Conservation (phyloP, 495 filamentous ascomycete species). For the Chaetomium fimeti region DNA sequence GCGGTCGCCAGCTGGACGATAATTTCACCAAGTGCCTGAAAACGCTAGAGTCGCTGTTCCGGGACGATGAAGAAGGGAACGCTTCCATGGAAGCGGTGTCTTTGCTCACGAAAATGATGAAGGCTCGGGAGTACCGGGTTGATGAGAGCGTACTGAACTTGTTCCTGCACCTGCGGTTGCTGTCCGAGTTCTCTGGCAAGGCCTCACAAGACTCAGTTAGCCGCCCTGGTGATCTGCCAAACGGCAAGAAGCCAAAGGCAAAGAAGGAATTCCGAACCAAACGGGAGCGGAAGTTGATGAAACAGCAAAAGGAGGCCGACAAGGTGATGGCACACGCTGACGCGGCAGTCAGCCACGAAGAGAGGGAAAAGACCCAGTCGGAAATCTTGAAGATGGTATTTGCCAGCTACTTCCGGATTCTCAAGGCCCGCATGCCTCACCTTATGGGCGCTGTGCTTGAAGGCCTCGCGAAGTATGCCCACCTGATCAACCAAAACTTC, state of each 20-base stretch:
- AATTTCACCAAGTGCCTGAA: conserved; percentile 76
- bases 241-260: conserved; percentile 65
- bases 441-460: conserved; percentile 91
- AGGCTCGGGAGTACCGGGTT: conserved; percentile 70
- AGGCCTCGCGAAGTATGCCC: conserved; percentile 84
- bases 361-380: conserved; percentile 85
- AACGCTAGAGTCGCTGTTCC: conserved; percentile 77
- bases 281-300: conserved; percentile 57
- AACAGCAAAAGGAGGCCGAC: conserved; percentile 79
- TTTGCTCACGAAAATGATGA: conserved; percentile 91
- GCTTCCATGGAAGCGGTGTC: conserved; percentile 83
- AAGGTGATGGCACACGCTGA: conserved; percentile 95
- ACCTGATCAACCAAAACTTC: conserved; percentile 97
- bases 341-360: conserved; percentile 84
- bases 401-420: conserved; percentile 86
- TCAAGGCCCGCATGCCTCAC: conserved; percentile 72
- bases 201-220: conserved; percentile 73
- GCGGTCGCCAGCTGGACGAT: conserved; percentile 61
- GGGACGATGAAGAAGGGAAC: conserved; percentile 82
- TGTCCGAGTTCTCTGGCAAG: conserved; percentile 82
- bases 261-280: conserved; percentile 60
- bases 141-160: conserved; percentile 85
- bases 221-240: conserved; percentile 45
- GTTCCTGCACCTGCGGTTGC: conserved; percentile 83
- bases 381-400: conserved; percentile 96